Conservation (phyloP, 345 rosid genomes). For the Triadica sebifera region DNA sequence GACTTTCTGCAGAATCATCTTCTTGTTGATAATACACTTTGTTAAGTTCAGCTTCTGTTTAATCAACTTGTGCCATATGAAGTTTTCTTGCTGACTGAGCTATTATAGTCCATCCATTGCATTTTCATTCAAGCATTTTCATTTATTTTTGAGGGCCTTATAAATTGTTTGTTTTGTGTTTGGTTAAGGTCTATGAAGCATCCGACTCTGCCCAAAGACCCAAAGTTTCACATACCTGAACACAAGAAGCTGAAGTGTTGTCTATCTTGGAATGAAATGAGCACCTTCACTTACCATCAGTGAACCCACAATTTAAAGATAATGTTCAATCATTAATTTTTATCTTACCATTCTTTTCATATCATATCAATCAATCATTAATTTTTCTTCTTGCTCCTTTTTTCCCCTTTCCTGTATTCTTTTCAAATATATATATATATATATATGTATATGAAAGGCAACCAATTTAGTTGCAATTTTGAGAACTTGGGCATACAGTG, state of each 20-base stretch:
- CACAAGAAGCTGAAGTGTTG: slow-evolving; percentile 87
- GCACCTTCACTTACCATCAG: slow-evolving; percentile 36
- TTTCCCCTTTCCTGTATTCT: neutral
- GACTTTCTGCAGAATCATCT: too few species aligned
- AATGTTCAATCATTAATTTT: too few species aligned
- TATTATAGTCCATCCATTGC: too few species aligned
- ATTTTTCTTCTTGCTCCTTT: too few species aligned
- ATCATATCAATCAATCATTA: too few species aligned
- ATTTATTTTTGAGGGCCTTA: neutral
- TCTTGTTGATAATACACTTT: too few species aligned
- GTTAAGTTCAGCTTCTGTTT: too few species aligned
- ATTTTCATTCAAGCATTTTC: too few species aligned
- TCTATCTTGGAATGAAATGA: slow-evolving; percentile 53
- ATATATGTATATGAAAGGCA: slow-evolving; percentile 39
- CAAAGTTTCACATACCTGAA: slow-evolving; percentile 71
- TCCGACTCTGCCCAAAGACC: slow-evolving; percentile 80
- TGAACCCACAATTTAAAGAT: slow-evolving; percentile 10
- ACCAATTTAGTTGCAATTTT: slow-evolving; percentile 50
- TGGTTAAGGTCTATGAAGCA: slow-evolving; percentile 64
- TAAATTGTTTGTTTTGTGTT: neutral
- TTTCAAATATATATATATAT: slow-evolving; percentile 29
- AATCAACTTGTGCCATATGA: too few species aligned
- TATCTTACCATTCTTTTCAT: too few species aligned
- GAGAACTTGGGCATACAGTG: slow-evolving; percentile 4
- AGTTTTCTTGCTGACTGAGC: too few species aligned